Evolutionary conservation across 306 rosid species (phyloP), one percentile per base, ranked within the genome.

Genomic region (Senna tora): DNA sequence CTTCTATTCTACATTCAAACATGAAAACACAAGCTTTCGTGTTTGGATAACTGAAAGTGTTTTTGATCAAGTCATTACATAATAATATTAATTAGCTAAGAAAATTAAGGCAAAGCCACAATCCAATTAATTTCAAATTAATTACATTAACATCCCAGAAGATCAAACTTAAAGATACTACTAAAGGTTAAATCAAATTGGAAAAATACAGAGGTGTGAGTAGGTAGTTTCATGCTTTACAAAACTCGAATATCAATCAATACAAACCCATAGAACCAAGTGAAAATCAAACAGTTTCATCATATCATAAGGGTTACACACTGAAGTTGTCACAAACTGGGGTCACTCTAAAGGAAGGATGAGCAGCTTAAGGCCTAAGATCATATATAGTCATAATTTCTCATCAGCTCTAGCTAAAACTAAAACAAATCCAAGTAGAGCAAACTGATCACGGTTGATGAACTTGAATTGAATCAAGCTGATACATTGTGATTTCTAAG

Each of bases 401-500:
- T 76, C 47, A 77, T 76, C 47, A 77, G 62, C 80, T 33, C 69
- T 54, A 61, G 53, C 6, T 45, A 59, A 61, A 59, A 25, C 2
- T 25, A 25, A 25, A 25, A 25, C 30, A 25, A 25, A 25, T 3
- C 30, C 2, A 25, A 25, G 30, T 1, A 25, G 30, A 25, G 30
- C 38, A 38, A 8, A 71, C 73, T 63, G 36, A n/a, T n/a, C n/a
- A n/a, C n/a, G n/a, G n/a, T n/a, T n/a, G n/a, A 64, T n/a, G 72
- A 15, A 55, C 7, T 20, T 51, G 16, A 69, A 68, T 36, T 57
- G n/a, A n/a, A n/a, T n/a, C 58, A 75, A 46, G 41, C 53, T 17
- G 59, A 58, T 57, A 72, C 74, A 67, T 59, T 59, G 2, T 41
- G 11, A 34, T 84, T 79, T 75, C 56, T 68, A 22, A 79, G 71